Evolutionary conservation across 352 stramenopile species (phyloP).

Genomic region (Phytophthora hybrid): DNA sequence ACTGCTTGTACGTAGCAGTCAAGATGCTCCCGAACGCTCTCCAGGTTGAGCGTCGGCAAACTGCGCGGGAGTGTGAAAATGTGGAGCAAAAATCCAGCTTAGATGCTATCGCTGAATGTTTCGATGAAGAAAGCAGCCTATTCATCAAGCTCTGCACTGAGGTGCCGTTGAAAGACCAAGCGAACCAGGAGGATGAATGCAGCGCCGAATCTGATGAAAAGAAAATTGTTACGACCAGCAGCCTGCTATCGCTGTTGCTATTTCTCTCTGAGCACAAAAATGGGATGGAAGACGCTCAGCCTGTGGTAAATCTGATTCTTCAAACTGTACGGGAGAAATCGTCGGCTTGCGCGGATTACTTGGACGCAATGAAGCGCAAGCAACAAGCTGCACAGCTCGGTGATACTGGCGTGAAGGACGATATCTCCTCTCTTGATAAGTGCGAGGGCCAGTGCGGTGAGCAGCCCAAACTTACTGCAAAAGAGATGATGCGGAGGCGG

Average conservation of each 20-base stretch:
- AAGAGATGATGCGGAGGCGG: constrained; percentile 66
- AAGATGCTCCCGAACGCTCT: constrained; percentile 31
- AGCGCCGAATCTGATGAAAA: constrained; percentile 3
- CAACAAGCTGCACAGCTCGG: constrained; percentile 12
- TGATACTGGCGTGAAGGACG: constrained; percentile 2
- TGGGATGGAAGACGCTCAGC: constrained; percentile 36
- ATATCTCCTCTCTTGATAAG: constrained; percentile 2
- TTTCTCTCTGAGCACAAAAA: constrained; percentile 28
- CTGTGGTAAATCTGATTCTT: constrained; percentile 39
- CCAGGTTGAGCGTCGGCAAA: constrained; percentile 7
- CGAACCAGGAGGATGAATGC: background rate
- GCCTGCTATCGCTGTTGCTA: constrained; percentile 41
- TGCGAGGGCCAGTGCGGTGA: constrained; percentile 13
- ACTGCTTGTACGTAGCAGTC: constrained; percentile 61
- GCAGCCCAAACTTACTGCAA: constrained; percentile 44
- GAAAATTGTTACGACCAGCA: background rate
- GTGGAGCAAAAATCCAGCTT: constrained; percentile 17
- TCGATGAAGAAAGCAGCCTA: constrained; percentile 42
- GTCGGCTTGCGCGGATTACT: constrained; percentile 25
- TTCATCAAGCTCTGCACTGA: constrained; percentile 55
- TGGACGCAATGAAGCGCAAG: constrained; percentile 28
- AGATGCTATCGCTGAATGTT: constrained; percentile 45
- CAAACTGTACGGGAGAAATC: constrained; percentile 38
- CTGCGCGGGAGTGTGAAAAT: background rate
- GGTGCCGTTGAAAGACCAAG: constrained; percentile 22